A percentile compares a stretch with the other conserved stretches of the same genome.
Evolutionary conservation across 2,329 filamentous ascomycete genomes (phyloP).

Genomic region (Phialophora macrospora): DNA sequence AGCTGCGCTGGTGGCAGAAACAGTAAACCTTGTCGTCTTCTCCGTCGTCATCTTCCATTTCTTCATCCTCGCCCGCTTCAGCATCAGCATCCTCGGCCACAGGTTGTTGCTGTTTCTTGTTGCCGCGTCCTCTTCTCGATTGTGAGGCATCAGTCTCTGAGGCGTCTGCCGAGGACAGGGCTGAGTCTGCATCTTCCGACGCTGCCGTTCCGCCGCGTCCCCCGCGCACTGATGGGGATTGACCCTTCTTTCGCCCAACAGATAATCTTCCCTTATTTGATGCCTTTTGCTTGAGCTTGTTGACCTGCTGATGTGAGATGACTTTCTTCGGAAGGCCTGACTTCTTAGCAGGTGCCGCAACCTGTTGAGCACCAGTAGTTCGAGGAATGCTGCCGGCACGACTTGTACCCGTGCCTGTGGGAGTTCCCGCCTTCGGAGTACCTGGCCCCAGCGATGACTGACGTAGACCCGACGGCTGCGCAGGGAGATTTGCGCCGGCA

Average conservation of each 20-base stretch:
- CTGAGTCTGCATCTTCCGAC: constrained; percentile 58
- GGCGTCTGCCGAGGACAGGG: constrained; percentile 57
- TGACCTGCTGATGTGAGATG: constrained; percentile 40
- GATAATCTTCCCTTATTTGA: constrained; percentile 49
- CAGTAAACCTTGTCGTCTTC: constrained; percentile 68
- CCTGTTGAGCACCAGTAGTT: constrained; percentile 39
- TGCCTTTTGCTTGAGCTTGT: constrained; percentile 45
- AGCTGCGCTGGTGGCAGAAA: constrained; percentile 68
- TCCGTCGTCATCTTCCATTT: constrained; percentile 57
- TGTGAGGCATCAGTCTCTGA: constrained; percentile 51
- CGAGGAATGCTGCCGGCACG: constrained; percentile 65
- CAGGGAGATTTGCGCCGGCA: constrained; percentile 50
- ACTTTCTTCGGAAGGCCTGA: constrained; percentile 58
- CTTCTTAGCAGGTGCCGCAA: constrained; percentile 57
- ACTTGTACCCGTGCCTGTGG: constrained; percentile 49
- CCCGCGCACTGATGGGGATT: constrained; percentile 48
- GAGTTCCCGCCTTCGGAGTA: constrained; percentile 66
- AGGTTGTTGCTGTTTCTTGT: constrained; percentile 31
- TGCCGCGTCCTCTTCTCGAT: constrained; percentile 32
- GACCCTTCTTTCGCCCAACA: constrained; percentile 50
- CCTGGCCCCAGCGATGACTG: constrained; percentile 67
- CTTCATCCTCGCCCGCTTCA: constrained; percentile 52
- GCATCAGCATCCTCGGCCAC: constrained; percentile 43
- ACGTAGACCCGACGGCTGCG: constrained; percentile 60
- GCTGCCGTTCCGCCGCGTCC: constrained; percentile 41